A percentile compares a stretch with the other conserved stretches of the same genome.
These are phyloP conservation scores for Corylus avellana DNA, from an alignment of 306 rosid genomes.

Conservation along the genomic window DNA sequence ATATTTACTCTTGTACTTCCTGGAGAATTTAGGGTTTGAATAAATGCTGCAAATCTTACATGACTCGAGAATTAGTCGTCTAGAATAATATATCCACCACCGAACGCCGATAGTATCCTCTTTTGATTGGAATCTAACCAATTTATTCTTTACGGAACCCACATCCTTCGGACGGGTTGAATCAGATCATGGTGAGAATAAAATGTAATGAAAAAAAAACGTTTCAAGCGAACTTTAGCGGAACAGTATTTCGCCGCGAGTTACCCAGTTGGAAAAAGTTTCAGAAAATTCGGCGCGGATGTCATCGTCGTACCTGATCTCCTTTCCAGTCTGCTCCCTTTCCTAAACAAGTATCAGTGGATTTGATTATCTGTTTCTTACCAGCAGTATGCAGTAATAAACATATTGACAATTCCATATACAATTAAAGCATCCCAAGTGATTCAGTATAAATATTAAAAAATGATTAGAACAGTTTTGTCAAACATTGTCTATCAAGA, in stretches of 20 bases:
- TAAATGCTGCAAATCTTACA: not conserved
- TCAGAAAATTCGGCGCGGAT: constrained; percentile 27
- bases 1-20: not conserved
- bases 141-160: constrained; percentile 57
- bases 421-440: not conserved
- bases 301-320: constrained; percentile 30
- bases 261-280: constrained; percentile 50
- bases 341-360: constrained; percentile 41
- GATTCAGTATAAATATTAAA: not conserved
- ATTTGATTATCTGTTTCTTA: not conserved
- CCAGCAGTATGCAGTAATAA: not conserved
- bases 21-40: not conserved
- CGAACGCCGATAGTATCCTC: constrained; percentile 24
- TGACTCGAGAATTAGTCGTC: constrained; percentile 4
- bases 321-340: constrained; percentile 36
- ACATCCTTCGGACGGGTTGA: constrained; percentile 61
- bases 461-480: not conserved
- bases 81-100: constrained; percentile 32
- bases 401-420: not conserved
- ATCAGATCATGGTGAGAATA: constrained; percentile 16
- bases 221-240: constrained; percentile 8
- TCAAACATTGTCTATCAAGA: not conserved
- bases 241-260: constrained; percentile 42
- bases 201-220: constrained; percentile 17
- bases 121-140: constrained; percentile 36